phyloP scores from a whole-genome alignment of 2,329 filamentous ascomycete species.

The Colletotrichum navitas region DNA sequence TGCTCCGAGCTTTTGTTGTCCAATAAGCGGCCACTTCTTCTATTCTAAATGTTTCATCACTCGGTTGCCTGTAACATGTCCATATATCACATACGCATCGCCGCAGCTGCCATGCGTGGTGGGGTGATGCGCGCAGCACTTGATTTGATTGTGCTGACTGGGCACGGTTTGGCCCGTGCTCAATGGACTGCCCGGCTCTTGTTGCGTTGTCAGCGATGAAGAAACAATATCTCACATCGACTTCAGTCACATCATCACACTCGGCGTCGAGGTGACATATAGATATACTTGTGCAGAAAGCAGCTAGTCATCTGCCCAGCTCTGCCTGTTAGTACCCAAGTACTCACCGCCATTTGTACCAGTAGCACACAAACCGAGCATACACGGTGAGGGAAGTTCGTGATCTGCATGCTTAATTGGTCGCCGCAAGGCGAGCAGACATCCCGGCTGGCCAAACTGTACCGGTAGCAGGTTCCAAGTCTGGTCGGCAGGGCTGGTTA shows the following conservation, averaged over 20 bases:
- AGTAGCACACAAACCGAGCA: too few species aligned
- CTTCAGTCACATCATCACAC: neutral
- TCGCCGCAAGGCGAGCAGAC: neutral
- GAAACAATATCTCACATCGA: neutral
- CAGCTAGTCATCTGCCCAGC: neutral
- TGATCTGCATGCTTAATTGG: slow-evolving; percentile 16
- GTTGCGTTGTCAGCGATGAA: slow-evolving; percentile 2
- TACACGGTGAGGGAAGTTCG: slow-evolving; percentile 11
- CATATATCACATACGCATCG: neutral
- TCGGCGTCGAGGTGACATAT: neutral
- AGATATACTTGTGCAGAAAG: neutral
- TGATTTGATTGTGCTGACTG: too few species aligned
- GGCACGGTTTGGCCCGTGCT: neutral
- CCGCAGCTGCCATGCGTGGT: neutral
- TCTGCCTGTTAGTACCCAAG: slow-evolving; percentile 1
- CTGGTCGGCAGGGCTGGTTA: neutral
- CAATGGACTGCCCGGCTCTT: neutral
- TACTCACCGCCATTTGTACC: slow-evolving; percentile 36
- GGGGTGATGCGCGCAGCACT: neutral
- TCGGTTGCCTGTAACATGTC: neutral
- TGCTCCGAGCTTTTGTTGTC: too few species aligned
- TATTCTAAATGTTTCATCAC: neutral
- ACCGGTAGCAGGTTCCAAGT: neutral
- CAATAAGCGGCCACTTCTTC: neutral
- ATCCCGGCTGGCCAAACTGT: too few species aligned